Evolutionary conservation across 176 grass and related monocot species (phyloP), one percentile per base, ranked within the genome.

Genomic region (Pontederia crassipes): DNA sequence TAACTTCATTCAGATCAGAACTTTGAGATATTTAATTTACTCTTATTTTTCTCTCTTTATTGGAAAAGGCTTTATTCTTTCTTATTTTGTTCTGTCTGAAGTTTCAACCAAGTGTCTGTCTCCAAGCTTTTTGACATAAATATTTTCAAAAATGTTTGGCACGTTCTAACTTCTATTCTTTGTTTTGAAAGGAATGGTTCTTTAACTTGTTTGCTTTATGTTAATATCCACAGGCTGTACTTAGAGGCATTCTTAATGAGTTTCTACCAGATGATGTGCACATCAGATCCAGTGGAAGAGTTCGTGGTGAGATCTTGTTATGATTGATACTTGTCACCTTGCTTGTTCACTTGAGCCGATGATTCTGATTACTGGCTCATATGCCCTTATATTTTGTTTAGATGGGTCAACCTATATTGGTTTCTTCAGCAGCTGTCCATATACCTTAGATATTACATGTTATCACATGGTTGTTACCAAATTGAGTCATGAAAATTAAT

Each of bases 201-300:
- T 46, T 40, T 16, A 12, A 69, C 10, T 48, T 6, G 16, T 46
- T 12, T 57, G 17, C 24, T 26, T 20, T 16, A 45, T 46, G 58
- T 55, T 55, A 46, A 65, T 53, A 63, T 83, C 8, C 74, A 28
- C 71, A 96, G 86, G 83, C 86, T 66, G 81, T 96, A 74, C 92
- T 96, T 67, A 85, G 75, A 77, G 83, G 85, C 73, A 54, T 88
- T 45, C 72, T 96, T 17, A 80, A 80, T 9, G 67, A 82, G 54
- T 96, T 96, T 66, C 86, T 96, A 11, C 92, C 87, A 61, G 92
- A 96, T 62, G 92, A 96, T 80, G 66, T 77, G n/a, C 92, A 90
- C 48, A 80, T 80, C 48, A 81, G 71, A 45, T 96, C 80, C 66
- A 96, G 76, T 56, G 86, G 91, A 82, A 96, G 91, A 67, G 82